Conservation (phyloP, 768 basidiomycete genomes). For the Suillus paluster region DNA sequence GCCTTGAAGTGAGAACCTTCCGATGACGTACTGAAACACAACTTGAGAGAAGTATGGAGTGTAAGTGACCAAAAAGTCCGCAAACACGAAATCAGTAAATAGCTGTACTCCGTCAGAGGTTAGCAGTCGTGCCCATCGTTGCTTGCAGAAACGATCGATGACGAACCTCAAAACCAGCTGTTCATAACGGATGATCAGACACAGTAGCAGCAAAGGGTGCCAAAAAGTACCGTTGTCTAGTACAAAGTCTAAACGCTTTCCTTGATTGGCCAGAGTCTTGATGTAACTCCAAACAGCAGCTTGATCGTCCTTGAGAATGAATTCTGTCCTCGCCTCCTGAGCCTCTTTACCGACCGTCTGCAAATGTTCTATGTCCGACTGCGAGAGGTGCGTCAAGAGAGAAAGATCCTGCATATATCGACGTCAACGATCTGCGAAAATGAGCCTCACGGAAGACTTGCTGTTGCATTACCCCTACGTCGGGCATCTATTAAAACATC, state of each 20-base stretch:
- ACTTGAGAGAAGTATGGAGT: conserved; percentile 84
- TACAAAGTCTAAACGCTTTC: conserved; percentile 74
- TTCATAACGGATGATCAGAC: neutral
- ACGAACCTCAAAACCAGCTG: conserved; percentile 89
- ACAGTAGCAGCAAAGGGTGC: neutral
- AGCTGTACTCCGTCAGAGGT: conserved; percentile 50
- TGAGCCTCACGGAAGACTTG: conserved; percentile 29
- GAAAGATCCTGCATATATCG: conserved; percentile 76
- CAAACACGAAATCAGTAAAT: conserved; percentile 92
- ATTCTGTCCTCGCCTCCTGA: conserved; percentile 73
- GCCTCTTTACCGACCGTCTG: conserved; percentile 86
- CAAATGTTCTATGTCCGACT: conserved; percentile 79
- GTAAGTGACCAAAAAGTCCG: conserved; percentile 89
- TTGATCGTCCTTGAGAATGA: conserved; percentile 87
- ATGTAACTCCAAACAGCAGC: conserved; percentile 74
- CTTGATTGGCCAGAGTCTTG: conserved; percentile 48
- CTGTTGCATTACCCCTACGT: conserved; percentile 92
- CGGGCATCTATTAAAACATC: neutral
- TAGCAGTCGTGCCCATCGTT: neutral
- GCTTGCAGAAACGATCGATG: neutral
- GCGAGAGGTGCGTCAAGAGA: conserved; percentile 82
- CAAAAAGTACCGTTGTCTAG: conserved; percentile 79
- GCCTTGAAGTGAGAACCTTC: neutral
- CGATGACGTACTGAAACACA: conserved; percentile 82
- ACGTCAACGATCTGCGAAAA: conserved; percentile 1